Evolutionary conservation across 495 filamentous ascomycete genomes (phyloP), one percentile per base, ranked within the genome.

Genomic region (Evansstolkia leycettana): DNA sequence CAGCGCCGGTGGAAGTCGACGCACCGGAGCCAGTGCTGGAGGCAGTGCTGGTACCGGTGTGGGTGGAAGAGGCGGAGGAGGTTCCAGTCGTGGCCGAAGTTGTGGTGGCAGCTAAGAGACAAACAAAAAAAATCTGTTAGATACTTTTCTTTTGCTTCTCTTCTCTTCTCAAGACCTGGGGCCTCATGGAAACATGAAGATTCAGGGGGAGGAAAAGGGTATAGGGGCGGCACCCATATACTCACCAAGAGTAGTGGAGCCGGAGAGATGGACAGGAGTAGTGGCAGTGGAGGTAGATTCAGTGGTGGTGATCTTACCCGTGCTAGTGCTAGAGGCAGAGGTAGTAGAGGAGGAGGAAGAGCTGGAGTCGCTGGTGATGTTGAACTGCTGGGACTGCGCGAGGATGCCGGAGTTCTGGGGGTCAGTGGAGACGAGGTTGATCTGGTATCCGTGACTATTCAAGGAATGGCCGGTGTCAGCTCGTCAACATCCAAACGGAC

Each of bases 371-470:
- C 20, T 31, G 31, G 33, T 24, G 33, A 57, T 48, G 17, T 51
- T 51, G 37, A 60, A 60, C 34, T 43, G 39, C 7, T 40, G 20
- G n/a, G 51, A 54, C 39, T 60, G 55, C 12, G 51, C 54, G 17
- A 60, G 46, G 29, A 60, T 57, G 29, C 55, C 55, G 38, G 36
- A 48, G 38, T 57, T 60, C 28, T 47, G 15, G 15, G 36, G 28
- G 24, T 39, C 33, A 28, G 39, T 49, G 33, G 48, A 48, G 37
- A 49, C 23, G 38, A 52, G 37, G 41, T 60, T 60, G 48, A 60
- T 41, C 39, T 60, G 55, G 43, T 57, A 60, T 33, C 42, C 48
- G 23, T 47, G 28, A 20, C 54, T 57, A 26, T 32, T 26, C 31
- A 33, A 20, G 5, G 13, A 6, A 37, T 16, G 16, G 23, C n/a